phyloP scores from a whole-genome alignment of 2,329 filamentous ascomycete species.

The Sporothrix dimorphospora region DNA sequence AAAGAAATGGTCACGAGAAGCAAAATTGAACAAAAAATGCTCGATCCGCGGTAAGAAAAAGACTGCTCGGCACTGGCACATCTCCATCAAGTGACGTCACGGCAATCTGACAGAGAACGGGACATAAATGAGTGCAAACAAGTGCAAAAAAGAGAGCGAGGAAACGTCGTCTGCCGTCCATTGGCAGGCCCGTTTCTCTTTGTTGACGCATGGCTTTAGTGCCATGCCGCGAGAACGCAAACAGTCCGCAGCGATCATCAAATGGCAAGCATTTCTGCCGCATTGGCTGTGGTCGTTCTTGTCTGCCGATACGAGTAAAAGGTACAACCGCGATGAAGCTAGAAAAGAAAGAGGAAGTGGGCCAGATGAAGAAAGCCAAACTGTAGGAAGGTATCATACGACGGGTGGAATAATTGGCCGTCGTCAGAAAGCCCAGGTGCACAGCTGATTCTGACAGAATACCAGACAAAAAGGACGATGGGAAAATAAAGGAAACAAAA shows the following conservation, averaged over 20 bases:
- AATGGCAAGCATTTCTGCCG: neutral
- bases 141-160: neutral
- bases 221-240: neutral
- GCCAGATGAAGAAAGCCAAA: too few relatives aligned
- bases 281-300: neutral
- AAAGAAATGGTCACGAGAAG: neutral
- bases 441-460: too few relatives aligned
- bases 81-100: neutral
- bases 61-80: too few relatives aligned
- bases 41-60: neutral
- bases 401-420: too few relatives aligned
- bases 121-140: neutral
- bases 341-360: too few relatives aligned
- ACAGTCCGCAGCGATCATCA: neutral
- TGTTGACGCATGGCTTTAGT: neutral
- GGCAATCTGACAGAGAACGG: neutral
- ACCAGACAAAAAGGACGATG: too few relatives aligned
- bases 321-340: neutral
- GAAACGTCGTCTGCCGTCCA: neutral
- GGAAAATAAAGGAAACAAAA: too few relatives aligned
- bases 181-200: neutral
- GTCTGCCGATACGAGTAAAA: neutral
- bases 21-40: neutral
- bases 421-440: too few relatives aligned
- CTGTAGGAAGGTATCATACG: too few relatives aligned